Conservation (phyloP, 2,329 filamentous ascomycete genomes). For the Coniochaeta sp. region DNA sequence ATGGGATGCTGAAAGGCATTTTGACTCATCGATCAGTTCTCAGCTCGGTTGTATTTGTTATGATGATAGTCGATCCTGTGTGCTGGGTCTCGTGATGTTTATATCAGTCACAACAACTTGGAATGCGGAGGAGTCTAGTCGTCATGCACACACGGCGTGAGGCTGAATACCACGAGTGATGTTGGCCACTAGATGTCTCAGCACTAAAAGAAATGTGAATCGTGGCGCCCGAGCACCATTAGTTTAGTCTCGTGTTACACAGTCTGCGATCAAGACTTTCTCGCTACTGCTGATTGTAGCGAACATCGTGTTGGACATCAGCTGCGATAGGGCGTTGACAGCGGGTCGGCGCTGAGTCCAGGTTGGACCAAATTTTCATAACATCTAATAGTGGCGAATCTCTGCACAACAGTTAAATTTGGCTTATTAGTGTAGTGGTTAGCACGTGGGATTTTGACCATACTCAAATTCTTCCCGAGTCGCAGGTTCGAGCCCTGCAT, state of each 20-base stretch:
- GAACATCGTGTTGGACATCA: no score
- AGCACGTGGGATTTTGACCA: slow-evolving; percentile 2
- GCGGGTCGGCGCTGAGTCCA: no score
- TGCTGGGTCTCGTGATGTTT: neutral
- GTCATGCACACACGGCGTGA: neutral
- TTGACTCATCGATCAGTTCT: neutral
- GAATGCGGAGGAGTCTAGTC: neutral
- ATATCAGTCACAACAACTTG: neutral
- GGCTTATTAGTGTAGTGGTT: slow-evolving; percentile 3
- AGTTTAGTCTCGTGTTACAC: no score
- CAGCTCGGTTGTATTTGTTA: neutral
- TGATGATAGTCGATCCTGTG: neutral
- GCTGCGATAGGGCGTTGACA: no score
- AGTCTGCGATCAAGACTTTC: no score
- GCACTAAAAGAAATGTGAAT: neutral
- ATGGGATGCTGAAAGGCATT: neutral
- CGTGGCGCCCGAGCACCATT: no score
- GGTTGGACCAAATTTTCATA: neutral
- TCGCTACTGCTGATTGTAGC: no score
- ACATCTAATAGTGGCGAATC: neutral
- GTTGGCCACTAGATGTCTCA: neutral
- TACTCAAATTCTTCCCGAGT: neutral
- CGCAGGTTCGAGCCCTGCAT: slow-evolving; percentile 3
- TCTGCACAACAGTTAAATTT: neutral
- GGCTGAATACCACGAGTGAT: neutral